phyloP scores from a whole-genome alignment of 441 rosid genomes.

The Gossypium gossypioides region DNA sequence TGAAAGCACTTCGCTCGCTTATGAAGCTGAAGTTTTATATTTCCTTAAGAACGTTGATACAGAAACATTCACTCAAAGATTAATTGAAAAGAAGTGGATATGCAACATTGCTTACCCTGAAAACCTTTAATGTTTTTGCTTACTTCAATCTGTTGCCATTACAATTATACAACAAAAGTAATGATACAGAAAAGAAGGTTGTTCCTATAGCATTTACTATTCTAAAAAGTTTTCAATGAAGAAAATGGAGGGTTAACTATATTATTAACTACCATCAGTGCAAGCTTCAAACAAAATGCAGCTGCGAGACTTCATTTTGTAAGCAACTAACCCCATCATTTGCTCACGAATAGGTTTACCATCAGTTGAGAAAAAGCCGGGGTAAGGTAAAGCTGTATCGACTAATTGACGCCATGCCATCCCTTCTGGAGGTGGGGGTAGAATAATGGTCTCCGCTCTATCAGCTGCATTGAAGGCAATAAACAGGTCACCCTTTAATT shows the following conservation, averaged over 20 bases:
- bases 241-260: slow-evolving; percentile 3
- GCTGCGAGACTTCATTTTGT: slow-evolving; percentile 71
- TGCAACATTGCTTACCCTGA: neutral
- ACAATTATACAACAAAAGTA: slow-evolving; percentile 8
- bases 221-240: slow-evolving; percentile 7
- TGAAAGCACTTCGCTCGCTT: neutral
- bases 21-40: neutral
- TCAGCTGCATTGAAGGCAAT: slow-evolving; percentile 59
- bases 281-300: slow-evolving; percentile 70
- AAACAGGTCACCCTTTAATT: slow-evolving; percentile 42
- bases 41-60: neutral
- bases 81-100: slow-evolving; percentile 6
- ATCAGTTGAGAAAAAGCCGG: slow-evolving; percentile 55
- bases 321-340: slow-evolving; percentile 34
- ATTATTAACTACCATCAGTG: slow-evolving; percentile 24
- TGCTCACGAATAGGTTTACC: slow-evolving; percentile 48
- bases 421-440: slow-evolving; percentile 50
- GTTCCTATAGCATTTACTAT: neutral
- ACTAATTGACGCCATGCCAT: slow-evolving; percentile 57
- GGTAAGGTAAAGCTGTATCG: slow-evolving; percentile 74
- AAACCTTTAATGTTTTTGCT: neutral
- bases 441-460: slow-evolving; percentile 30
- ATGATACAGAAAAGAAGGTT: neutral
- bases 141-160: neutral
- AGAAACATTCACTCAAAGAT: neutral